phyloP scores from a whole-genome alignment of 1,284 basidiomycete species.

The Cystobasidium sp. region DNA sequence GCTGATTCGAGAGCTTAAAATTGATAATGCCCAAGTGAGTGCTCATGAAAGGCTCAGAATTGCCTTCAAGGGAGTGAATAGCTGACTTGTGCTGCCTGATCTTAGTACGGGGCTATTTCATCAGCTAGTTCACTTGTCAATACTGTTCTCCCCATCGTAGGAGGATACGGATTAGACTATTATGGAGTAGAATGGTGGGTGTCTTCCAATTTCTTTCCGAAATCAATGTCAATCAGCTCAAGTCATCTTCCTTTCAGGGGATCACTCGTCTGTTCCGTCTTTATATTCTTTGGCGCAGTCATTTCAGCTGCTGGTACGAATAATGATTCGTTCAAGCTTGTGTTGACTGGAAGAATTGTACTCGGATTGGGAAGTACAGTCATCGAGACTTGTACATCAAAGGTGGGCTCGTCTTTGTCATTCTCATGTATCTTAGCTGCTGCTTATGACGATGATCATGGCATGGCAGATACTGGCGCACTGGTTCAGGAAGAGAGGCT shows the following conservation, averaged over 20 bases:
- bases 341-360: constrained; percentile 44
- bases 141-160: constrained; percentile 57
- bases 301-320: constrained; percentile 51
- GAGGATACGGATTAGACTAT: constrained; percentile 59
- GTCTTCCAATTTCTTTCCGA: not conserved
- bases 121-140: constrained; percentile 49
- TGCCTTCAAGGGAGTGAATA: not conserved
- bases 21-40: constrained; percentile 22
- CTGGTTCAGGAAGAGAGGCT: constrained; percentile 27
- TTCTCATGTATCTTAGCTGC: not conserved
- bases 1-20: constrained; percentile 3
- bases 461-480: constrained; percentile 24
- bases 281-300: constrained; percentile 56
- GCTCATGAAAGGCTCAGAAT: not conserved
- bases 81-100: not conserved
- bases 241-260: not conserved
- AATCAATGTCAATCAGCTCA: constrained; percentile 1
- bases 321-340: constrained; percentile 44
- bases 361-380: constrained; percentile 52
- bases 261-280: constrained; percentile 52
- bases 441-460: not conserved
- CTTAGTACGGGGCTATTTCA: constrained; percentile 44
- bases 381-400: constrained; percentile 55
- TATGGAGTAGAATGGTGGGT: constrained; percentile 50
- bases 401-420: constrained; percentile 48